Percentiles rank a stretch among this genome's conserved stretches.
phyloP scores from a whole-genome alignment of 306 rosid species.

The Dryas octopetala region DNA sequence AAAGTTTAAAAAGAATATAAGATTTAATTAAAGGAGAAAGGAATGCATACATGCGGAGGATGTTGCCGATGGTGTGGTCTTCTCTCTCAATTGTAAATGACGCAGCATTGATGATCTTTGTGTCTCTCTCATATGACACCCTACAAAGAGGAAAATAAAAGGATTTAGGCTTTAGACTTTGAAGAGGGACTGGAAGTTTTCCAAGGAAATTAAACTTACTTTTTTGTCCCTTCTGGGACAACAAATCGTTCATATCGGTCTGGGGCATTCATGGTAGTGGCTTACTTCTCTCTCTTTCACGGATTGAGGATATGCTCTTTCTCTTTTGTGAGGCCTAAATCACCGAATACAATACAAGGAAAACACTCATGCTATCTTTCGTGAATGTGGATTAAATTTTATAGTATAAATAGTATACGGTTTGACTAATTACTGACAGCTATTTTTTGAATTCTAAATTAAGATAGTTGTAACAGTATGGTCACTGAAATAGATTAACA shows the following conservation, averaged over 20 bases:
- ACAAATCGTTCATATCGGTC: constrained; percentile 96
- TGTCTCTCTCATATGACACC: constrained; percentile 95
- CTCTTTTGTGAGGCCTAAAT: neutral
- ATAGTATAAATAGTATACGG: neutral
- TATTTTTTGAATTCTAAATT: neutral
- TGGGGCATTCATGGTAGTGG: constrained; percentile 75
- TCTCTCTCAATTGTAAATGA: constrained; percentile 85
- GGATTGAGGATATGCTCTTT: neutral
- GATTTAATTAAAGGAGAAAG: neutral
- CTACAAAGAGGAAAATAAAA: constrained; percentile 24
- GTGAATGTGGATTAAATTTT: neutral
- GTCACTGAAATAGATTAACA: neutral
- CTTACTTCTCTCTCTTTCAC: constrained; percentile 1
- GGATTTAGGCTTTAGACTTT: neutral
- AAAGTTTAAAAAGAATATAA: neutral
- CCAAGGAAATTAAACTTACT: constrained; percentile 32
- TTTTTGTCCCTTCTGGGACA: constrained; percentile 92
- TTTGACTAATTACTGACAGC: neutral
- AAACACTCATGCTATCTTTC: neutral
- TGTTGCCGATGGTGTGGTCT: constrained; percentile 87
- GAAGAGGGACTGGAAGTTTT: neutral
- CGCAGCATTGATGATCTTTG: constrained; percentile 87
- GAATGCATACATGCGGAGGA: constrained; percentile 70
- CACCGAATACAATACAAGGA: neutral
- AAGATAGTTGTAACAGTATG: neutral